These are phyloP conservation scores for Leishmania tropica DNA, from an alignment of 208 protist species.

Conservation along the genomic window DNA sequence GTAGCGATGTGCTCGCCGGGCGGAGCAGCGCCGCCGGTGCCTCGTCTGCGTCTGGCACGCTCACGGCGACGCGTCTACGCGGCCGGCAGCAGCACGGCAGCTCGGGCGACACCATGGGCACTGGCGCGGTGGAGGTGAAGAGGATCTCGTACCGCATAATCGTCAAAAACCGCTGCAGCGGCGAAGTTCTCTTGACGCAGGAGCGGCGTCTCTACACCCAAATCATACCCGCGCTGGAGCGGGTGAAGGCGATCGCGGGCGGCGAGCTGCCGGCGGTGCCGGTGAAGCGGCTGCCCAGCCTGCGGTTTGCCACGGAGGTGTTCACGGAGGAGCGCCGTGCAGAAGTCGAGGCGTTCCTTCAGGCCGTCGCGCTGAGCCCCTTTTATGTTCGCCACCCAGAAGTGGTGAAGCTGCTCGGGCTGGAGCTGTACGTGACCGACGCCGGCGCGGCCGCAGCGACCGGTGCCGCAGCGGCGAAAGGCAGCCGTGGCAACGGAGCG, in stretches of 20 bases:
- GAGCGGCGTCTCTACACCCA: slow-evolving; percentile 38
- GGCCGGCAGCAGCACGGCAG: neutral
- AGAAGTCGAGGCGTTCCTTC: slow-evolving; percentile 46
- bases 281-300: slow-evolving; percentile 39
- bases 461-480: neutral
- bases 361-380: slow-evolving; percentile 37
- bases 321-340: slow-evolving; percentile 56
- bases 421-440: slow-evolving; percentile 19
- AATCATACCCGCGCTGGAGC: slow-evolving; percentile 42
- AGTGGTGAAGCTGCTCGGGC: slow-evolving; percentile 37
- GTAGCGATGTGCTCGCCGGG: slow-evolving; percentile 8
- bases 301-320: slow-evolving; percentile 51
- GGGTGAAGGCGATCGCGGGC: slow-evolving; percentile 33
- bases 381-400: slow-evolving; percentile 57
- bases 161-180: slow-evolving; percentile 15
- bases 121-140: slow-evolving; percentile 33
- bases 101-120: neutral
- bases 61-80: neutral
- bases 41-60: neutral
- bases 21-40: neutral
- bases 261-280: slow-evolving; percentile 34
- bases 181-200: slow-evolving; percentile 9
- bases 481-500: neutral
- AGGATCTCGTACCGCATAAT: slow-evolving; percentile 24
- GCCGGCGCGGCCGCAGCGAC: neutral